Evolutionary conservation across 208 protist genomes (phyloP).

Genomic region (Crithidia acanthocephali): DNA sequence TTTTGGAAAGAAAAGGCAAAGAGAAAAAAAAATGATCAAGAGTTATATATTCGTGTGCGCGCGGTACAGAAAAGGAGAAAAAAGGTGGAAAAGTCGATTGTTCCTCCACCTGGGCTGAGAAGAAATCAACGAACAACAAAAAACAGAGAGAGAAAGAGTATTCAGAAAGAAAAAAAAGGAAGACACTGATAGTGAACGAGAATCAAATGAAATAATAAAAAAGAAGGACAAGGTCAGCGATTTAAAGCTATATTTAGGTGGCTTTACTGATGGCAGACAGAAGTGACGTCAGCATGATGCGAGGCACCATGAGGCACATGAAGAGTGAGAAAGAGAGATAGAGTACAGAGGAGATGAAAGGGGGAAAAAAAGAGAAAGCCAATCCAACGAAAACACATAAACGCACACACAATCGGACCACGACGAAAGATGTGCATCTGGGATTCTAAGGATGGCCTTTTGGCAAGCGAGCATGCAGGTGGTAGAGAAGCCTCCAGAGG

Average conservation of each 20-base stretch:
- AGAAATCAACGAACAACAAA: constrained; percentile 1
- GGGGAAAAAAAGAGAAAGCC: background rate
- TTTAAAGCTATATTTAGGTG: constrained; percentile 3
- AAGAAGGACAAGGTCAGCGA: constrained; percentile 11
- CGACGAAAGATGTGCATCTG: too few relatives aligned
- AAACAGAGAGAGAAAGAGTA: background rate
- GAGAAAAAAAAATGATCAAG: too few relatives aligned
- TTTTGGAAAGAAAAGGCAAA: background rate
- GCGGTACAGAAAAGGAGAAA: too few relatives aligned
- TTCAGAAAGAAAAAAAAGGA: constrained; percentile 15
- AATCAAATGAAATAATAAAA: constrained; percentile 14
- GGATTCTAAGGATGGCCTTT: too few relatives aligned
- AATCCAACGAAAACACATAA: background rate
- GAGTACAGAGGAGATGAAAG: constrained; percentile 4
- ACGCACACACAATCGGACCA: too few relatives aligned
- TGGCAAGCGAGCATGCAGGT: too few relatives aligned
- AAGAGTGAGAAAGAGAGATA: background rate
- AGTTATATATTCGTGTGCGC: too few relatives aligned
- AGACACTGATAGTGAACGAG: background rate
- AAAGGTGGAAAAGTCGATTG: too few relatives aligned
- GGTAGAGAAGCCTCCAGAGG: too few relatives aligned
- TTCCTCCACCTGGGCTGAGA: too few relatives aligned
- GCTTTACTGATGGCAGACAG: background rate
- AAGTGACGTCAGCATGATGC: too few relatives aligned
- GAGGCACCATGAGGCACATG: too few relatives aligned